These are phyloP conservation scores for Eucalyptus marginata DNA, from an alignment of 345 rosid genomes.

Conservation along the genomic window DNA sequence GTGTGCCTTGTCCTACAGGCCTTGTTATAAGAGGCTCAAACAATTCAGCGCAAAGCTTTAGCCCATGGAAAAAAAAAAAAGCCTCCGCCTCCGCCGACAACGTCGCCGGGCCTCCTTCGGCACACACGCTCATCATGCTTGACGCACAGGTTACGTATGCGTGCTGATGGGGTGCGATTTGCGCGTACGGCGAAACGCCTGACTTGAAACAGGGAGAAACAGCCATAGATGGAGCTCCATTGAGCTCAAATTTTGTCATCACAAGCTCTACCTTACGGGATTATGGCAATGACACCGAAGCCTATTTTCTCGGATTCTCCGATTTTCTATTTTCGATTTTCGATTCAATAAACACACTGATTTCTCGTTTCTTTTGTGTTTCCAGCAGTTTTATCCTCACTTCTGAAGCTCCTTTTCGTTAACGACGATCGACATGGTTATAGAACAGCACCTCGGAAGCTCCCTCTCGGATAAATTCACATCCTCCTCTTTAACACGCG, in stretches of 20 bases:
- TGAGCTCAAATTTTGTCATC: neutral
- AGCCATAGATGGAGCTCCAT: neutral
- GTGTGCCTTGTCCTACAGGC: too few relatives aligned
- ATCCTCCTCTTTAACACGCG: too few relatives aligned
- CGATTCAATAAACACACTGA: rapidly evolving
- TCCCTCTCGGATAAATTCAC: too few relatives aligned
- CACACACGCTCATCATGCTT: too few relatives aligned
- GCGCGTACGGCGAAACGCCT: neutral
- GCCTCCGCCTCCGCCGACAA: too few relatives aligned
- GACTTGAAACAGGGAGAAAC: neutral
- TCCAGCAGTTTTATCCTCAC: neutral
- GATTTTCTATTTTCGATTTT: too few relatives aligned
- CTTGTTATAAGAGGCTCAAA: too few relatives aligned
- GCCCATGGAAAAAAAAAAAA: too few relatives aligned
- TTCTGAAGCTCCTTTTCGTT: neutral
- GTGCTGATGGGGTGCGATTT: neutral
- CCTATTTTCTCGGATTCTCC: neutral
- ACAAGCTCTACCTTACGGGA: neutral
- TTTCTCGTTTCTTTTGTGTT: neutral
- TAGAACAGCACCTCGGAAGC: too few relatives aligned
- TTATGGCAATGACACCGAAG: neutral
- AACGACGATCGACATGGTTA: neutral
- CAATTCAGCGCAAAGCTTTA: too few relatives aligned
- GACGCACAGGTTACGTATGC: too few relatives aligned
- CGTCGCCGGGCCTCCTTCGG: too few relatives aligned